These are phyloP conservation scores for Gonium pectorale DNA, from an alignment of 139 green algal genomes.

Conservation along the genomic window DNA sequence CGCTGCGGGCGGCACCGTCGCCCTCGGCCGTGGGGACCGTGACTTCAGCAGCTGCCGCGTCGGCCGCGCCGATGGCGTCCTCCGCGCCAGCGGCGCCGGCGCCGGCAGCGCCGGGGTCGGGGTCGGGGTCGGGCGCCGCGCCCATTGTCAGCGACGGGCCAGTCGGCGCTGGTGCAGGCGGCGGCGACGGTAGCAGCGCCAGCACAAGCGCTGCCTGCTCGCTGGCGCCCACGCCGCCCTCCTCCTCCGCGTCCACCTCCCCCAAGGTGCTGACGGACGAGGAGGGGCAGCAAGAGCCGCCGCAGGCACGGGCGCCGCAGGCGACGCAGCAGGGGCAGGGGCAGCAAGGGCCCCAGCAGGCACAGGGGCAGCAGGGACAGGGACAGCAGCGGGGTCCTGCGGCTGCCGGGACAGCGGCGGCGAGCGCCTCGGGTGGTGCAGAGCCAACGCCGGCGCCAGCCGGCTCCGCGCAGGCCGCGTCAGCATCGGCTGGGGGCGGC, in stretches of 20 bases:
- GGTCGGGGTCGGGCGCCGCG: not conserved
- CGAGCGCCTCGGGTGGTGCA: too few relatives aligned
- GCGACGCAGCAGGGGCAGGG: not conserved
- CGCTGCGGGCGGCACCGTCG: not conserved
- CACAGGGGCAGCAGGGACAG: not conserved
- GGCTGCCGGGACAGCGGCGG: not conserved
- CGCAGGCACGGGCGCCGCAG: not conserved
- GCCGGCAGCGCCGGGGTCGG: not conserved
- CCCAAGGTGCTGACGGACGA: constrained; percentile 20
- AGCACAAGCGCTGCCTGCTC: not conserved
- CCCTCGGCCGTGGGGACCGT: not conserved
- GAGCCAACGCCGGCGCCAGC: too few relatives aligned
- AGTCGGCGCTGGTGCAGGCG: not conserved
- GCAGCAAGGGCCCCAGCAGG: not conserved
- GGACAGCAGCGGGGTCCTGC: not conserved
- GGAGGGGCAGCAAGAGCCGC: too few relatives aligned
- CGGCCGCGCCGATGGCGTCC: not conserved
- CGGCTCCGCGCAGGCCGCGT: too few relatives aligned
- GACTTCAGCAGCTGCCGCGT: not conserved
- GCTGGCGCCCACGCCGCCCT: not conserved
- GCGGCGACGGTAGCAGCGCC: not conserved
- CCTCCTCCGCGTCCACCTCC: not conserved
- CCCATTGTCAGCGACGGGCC: not conserved
- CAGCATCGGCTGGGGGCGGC: too few relatives aligned
- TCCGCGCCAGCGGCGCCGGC: not conserved